Base-by-base conservation (phyloP, 306 rosid species). In the Datisca glomerata region DNA sequence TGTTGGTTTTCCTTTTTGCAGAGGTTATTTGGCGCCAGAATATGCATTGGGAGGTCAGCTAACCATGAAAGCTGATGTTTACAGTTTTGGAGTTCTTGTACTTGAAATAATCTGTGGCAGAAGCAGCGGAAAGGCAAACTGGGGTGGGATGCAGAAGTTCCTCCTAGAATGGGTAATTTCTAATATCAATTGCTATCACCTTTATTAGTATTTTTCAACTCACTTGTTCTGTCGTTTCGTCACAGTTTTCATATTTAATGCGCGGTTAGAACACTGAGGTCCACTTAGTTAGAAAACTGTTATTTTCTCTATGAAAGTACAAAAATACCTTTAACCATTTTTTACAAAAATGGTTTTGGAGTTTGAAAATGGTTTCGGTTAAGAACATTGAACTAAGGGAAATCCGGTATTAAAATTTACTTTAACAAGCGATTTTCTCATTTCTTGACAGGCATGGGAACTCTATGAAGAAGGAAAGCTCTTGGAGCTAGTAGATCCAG, bases 11-110 rank as follows among this genome's bases (percentile, higher is more conserved):
- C 13, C 47, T 69, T 12, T 40, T 4, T 52, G 33, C 75, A 91
- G 98, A 9, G 98, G 98, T 37, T 91, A 91, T 67, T 71, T 91
- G 51, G 98, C 98, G 45, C 98, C 98, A 0, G 98, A 91, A 58
- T 91, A 91, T 74, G 96, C 94, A 28, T 31, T 91, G 55, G 96
- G 92, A 28, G 98, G 98, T 41, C 98, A 72, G 55, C 63, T 91
- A 63, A 91, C 98, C 22, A 28, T 56, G 76, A 91, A 71, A 59
- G 98, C 98, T 3, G 96, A 91, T 59, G 68, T 85, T 19, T 91
- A 75, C 66, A 91, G 98, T 45, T 91, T 84, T 45, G 98, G 98
- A 12, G 68, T 91, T 50, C 96, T 91, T 55, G 1, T 75, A 49
- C 96, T 91, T 54, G 98, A 84, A 73, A 70, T 75, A 23, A 47